Base-by-base conservation (phyloP, 1,284 basidiomycete genomes). In the Xerocomus nothofagi region DNA sequence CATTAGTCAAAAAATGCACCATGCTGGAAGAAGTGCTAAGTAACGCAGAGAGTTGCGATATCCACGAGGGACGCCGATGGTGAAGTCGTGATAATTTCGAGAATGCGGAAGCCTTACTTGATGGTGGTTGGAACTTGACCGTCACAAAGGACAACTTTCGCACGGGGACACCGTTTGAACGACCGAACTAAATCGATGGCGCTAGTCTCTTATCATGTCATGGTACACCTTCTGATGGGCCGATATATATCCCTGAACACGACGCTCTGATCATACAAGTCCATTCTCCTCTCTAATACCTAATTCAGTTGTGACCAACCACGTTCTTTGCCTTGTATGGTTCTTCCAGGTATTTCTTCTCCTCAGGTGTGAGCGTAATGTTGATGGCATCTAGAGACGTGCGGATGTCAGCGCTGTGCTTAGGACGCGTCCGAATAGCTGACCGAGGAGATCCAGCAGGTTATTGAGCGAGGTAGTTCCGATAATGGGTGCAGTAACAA, bases 391-490 rank as follows among this genome's bases (percentile, higher is more conserved):
- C 66, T 73, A 51, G 20, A 36, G 14, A 41, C 2, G 4, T 49
- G 10, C 33, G 7, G 18, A 15, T 20, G 12, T 41, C 31, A 39
- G 26, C 18, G 8, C 27, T 12, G 8, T 38, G 56, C 69, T 27
- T 37, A 23, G n/a, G 8, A 18, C 27, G 12, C 6, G 38, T 8
- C 27, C 67, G 68, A 21, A 17, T 21, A 5, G 53, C 64, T 48
- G 29, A 71, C 70, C 66, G 24, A 74, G 60, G 46, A 72, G 60
- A 36, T 76, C 73, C 49, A 69, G 56, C 12, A 76, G 59, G 54
- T 75, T 74, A 43, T 70, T 51, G 21, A 77, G 51, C 31, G 61
- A 73, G 9, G 73, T 77, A 9, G 71, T 71, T 34, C 75, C 75
- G 24, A 76, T 61, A 49, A 76, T 74, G n/a, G 74, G 74, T 7